Percentiles rank a stretch among this genome's conserved stretches.
Conservation (phyloP, 2,329 filamentous ascomycete genomes). For the Thermoascus crustaceus region DNA sequence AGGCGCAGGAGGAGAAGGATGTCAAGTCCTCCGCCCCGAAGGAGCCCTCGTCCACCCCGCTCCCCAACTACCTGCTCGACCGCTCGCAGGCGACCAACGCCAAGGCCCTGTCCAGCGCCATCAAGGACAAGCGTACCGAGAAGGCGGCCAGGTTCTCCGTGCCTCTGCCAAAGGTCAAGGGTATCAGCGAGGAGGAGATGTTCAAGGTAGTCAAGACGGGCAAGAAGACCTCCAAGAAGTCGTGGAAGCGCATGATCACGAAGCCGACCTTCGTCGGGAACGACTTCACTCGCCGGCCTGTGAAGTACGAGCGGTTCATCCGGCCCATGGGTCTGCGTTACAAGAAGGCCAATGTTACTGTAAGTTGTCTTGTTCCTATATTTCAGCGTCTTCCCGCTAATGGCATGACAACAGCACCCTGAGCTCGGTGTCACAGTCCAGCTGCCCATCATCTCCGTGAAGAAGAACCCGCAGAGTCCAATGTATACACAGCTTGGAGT, state of each 20-base stretch:
- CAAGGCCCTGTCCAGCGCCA: constrained; percentile 71
- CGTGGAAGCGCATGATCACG: constrained; percentile 58
- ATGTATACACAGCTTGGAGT: constrained; percentile 91
- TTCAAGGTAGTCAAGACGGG: constrained; percentile 95
- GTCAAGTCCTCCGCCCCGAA: constrained; percentile 75
- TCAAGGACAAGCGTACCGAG: constrained; percentile 92
- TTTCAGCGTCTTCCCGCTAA: constrained; percentile 19
- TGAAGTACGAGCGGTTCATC: constrained; percentile 67
- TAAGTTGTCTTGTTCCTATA: constrained; percentile 13
- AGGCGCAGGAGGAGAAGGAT: constrained; percentile 90
- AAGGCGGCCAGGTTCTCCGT: constrained; percentile 92
- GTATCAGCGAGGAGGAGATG: constrained; percentile 93
- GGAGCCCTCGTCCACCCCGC: constrained; percentile 69
- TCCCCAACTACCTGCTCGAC: constrained; percentile 91
- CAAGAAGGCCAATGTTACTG: constrained; percentile 65
- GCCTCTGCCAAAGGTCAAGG: constrained; percentile 86
- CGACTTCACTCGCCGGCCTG: constrained; percentile 81
- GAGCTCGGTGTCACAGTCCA: constrained; percentile 82
- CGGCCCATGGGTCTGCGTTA: constrained; percentile 69
- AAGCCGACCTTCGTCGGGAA: constrained; percentile 84
- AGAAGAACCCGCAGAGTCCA: constrained; percentile 82
- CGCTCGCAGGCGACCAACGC: constrained; percentile 60
- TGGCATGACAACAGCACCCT: constrained; percentile 47
- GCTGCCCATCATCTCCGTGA: constrained; percentile 67
- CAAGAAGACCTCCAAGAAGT: constrained; percentile 86